A percentile compares a stretch with the other conserved stretches of the same genome.
Evolutionary conservation across 768 basidiomycete genomes (phyloP).

Genomic region (Nidularia pulvinata): DNA sequence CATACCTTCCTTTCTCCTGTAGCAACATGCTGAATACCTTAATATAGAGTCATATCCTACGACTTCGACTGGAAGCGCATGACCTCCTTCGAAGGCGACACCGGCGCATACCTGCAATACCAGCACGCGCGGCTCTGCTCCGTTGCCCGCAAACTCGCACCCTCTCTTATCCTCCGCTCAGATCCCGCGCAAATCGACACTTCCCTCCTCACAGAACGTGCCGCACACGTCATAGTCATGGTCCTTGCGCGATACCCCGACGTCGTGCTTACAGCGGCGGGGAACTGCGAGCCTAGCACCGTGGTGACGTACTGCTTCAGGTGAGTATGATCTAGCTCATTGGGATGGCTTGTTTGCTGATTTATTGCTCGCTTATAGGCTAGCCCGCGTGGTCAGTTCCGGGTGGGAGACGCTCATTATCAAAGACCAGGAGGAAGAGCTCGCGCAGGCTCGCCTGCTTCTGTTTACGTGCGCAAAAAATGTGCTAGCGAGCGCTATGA

Average conservation of each 20-base stretch:
- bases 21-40: background rate
- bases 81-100: conserved; percentile 96
- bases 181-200: conserved; percentile 66
- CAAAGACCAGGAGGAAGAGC: background rate
- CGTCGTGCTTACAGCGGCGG: background rate
- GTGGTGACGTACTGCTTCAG: background rate
- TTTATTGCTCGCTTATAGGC: too few relatives aligned
- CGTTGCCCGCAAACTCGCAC: conserved; percentile 89
- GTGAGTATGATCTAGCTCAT: too few relatives aligned
- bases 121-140: conserved; percentile 93
- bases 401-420: background rate
- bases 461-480: background rate
- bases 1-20: background rate
- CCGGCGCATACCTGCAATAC: conserved; percentile 95
- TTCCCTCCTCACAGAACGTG: conserved; percentile 58
- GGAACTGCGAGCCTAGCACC: background rate
- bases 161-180: conserved; percentile 63
- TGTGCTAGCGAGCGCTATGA: background rate
- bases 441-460: background rate
- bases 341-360: too few relatives aligned
- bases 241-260: conserved; percentile 73
- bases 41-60: conserved; percentile 62
- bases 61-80: conserved; percentile 94
- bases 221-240: conserved; percentile 84
- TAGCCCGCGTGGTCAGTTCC: background rate